phyloP scores from a whole-genome alignment of 2,329 filamentous ascomycete species.

The Beauveria pseudobassiana region DNA sequence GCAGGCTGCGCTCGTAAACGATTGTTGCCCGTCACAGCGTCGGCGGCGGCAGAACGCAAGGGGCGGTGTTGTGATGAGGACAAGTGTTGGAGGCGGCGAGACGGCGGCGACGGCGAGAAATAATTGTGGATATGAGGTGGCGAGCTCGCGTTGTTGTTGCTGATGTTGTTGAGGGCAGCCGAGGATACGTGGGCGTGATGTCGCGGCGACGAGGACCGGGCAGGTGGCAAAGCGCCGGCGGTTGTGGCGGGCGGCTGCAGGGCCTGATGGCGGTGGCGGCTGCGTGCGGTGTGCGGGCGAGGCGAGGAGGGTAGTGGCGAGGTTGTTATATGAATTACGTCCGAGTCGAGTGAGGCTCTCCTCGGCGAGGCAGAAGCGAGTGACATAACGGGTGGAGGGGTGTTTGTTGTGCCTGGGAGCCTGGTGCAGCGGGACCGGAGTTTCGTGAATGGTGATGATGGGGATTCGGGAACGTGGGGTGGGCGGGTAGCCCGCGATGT shows the following conservation, averaged over 20 bases:
- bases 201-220: conserved; percentile 15
- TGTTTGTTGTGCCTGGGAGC: not conserved
- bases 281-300: not conserved
- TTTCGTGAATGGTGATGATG: too few relatives aligned
- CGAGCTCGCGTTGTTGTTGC: not conserved
- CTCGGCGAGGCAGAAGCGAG: conserved; percentile 9
- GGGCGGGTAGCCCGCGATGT: not conserved
- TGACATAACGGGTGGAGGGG: not conserved
- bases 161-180: not conserved
- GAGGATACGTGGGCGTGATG: conserved; percentile 5
- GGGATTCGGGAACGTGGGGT: too few relatives aligned
- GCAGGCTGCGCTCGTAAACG: not conserved
- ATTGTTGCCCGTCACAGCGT: not conserved
- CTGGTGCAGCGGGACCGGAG: not conserved
- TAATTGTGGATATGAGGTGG: not conserved
- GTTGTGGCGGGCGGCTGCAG: conserved; percentile 9
- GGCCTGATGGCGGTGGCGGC: not conserved
- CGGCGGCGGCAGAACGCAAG: not conserved
- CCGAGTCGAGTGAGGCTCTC: not conserved
- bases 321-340: not conserved
- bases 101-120: not conserved
- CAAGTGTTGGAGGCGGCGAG: not conserved
- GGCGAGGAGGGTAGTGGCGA: not conserved
- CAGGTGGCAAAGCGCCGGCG: conserved; percentile 12
- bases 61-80: not conserved